These are phyloP conservation scores for Leptosphaerulina australis DNA, from an alignment of 2,329 filamentous ascomycete species.

Conservation along the genomic window DNA sequence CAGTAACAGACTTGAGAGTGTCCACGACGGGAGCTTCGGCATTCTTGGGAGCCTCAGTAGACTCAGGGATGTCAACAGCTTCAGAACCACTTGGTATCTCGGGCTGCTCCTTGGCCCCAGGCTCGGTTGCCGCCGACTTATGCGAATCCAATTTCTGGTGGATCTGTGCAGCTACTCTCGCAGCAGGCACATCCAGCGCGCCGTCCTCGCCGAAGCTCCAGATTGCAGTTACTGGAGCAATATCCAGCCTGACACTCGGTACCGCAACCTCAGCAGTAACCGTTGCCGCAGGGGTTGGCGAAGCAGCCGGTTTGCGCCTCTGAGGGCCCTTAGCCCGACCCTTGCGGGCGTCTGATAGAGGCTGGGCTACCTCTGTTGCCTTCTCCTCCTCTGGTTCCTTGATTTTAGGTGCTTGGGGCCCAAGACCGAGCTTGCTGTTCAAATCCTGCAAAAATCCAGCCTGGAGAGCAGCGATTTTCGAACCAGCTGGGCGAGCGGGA, in stretches of 20 bases:
- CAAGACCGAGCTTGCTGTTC: conserved; percentile 85
- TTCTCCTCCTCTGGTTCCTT: conserved; percentile 67
- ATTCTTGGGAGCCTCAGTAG: background rate
- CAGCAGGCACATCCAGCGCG: conserved; percentile 41
- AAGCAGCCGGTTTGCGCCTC: conserved; percentile 69
- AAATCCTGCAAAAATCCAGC: conserved; percentile 92
- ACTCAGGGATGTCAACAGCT: background rate
- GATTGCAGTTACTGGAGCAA: conserved; percentile 40
- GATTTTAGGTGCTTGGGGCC: conserved; percentile 80
- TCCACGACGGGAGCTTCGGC: conserved; percentile 2
- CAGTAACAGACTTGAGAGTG: conserved; percentile 6
- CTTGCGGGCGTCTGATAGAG: conserved; percentile 88
- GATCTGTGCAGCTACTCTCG: conserved; percentile 37
- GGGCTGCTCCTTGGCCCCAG: background rate
- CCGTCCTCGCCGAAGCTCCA: conserved; percentile 47
- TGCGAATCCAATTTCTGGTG: conserved; percentile 27
- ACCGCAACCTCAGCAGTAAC: conserved; percentile 48
- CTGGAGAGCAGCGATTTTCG: conserved; percentile 90
- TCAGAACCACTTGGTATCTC: background rate
- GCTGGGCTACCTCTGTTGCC: conserved; percentile 71
- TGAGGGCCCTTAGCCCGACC: conserved; percentile 86
- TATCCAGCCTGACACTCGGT: conserved; percentile 30
- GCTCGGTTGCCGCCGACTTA: conserved; percentile 4
- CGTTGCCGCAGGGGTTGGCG: conserved; percentile 58
- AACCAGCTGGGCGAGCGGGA: conserved; percentile 75